Percentiles rank a stretch among this genome's conserved stretches.
Evolutionary conservation across 345 rosid genomes (phyloP).

Genomic region (Bruguiera parviflora): DNA sequence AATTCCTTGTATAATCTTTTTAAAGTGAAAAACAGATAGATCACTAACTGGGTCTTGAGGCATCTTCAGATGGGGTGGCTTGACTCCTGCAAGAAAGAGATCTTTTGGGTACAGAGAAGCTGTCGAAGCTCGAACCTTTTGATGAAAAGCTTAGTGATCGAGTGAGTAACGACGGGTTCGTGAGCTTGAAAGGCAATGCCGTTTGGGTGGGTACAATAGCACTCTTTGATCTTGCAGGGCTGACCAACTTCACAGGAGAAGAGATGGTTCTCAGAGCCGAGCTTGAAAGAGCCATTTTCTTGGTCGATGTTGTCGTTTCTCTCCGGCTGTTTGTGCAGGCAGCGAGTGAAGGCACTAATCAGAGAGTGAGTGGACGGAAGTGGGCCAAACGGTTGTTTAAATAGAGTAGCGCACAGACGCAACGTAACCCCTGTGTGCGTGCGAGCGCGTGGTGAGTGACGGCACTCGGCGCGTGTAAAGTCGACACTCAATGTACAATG

Average conservation of each 20-base stretch:
- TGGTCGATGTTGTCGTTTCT: background rate
- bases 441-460: too few relatives aligned
- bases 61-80: conserved; percentile 28
- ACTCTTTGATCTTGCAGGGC: conserved; percentile 16
- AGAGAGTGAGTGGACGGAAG: too few relatives aligned
- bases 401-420: too few relatives aligned
- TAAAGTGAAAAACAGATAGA: background rate
- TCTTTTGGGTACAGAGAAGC: conserved; percentile 17
- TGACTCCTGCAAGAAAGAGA: conserved; percentile 50
- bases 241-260: conserved; percentile 18
- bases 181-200: conserved; percentile 16
- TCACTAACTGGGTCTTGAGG: conserved; percentile 30
- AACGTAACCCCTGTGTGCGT: too few relatives aligned
- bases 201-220: conserved; percentile 5
- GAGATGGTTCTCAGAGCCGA: conserved; percentile 26
- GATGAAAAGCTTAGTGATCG: background rate
- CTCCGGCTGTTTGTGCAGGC: background rate
- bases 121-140: conserved; percentile 1
- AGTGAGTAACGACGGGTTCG: conserved; percentile 15
- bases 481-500: too few relatives aligned
- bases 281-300: conserved; percentile 35
- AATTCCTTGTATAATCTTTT: too few relatives aligned
- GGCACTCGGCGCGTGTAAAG: too few relatives aligned
- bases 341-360: background rate
- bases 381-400: too few relatives aligned